A percentile compares a stretch with the other conserved stretches of the same genome.
Evolutionary conservation across 2,329 filamentous ascomycete species (phyloP).

Genomic region (Hypoxylon sp.): DNA sequence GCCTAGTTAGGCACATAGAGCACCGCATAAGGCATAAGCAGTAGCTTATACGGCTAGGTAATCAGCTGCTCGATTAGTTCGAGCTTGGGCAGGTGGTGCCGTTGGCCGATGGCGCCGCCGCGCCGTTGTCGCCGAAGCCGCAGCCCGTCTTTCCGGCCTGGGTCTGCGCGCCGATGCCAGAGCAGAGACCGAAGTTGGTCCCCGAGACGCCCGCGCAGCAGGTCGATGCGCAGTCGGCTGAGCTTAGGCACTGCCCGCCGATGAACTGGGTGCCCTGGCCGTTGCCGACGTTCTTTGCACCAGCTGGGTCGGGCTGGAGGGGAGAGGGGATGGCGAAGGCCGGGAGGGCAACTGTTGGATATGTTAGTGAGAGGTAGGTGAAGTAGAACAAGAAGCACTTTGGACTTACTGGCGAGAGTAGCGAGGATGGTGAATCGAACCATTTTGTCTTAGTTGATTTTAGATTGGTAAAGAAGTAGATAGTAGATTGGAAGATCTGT

Average conservation of each 20-base stretch:
- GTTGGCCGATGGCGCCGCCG: neutral
- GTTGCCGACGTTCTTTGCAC: slow-evolving; percentile 51
- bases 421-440: slow-evolving; percentile 48
- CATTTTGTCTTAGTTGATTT: slow-evolving; percentile 47
- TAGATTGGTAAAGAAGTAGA: slow-evolving; percentile 6
- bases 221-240: slow-evolving; percentile 50
- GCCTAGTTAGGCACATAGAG: neutral
- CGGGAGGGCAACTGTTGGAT: slow-evolving; percentile 40
- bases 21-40: neutral
- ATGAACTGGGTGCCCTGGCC: slow-evolving; percentile 51
- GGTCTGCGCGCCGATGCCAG: slow-evolving; percentile 46
- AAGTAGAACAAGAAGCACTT: neutral
- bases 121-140: slow-evolving; percentile 46
- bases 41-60: neutral
- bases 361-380: slow-evolving; percentile 30
- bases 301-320: slow-evolving; percentile 47
- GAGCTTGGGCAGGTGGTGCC: neutral
- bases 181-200: slow-evolving; percentile 48
- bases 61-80: slow-evolving; percentile 1
- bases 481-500: neutral
- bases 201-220: slow-evolving; percentile 53
- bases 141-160: slow-evolving; percentile 53
- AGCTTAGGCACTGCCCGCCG: slow-evolving; percentile 50
- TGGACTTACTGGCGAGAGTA: slow-evolving; percentile 49
- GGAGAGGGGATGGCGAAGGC: slow-evolving; percentile 32